A percentile compares a stretch with the other conserved stretches of the same genome.
phyloP scores from a whole-genome alignment of 345 rosid species.

The Hypericum androsaemum region DNA sequence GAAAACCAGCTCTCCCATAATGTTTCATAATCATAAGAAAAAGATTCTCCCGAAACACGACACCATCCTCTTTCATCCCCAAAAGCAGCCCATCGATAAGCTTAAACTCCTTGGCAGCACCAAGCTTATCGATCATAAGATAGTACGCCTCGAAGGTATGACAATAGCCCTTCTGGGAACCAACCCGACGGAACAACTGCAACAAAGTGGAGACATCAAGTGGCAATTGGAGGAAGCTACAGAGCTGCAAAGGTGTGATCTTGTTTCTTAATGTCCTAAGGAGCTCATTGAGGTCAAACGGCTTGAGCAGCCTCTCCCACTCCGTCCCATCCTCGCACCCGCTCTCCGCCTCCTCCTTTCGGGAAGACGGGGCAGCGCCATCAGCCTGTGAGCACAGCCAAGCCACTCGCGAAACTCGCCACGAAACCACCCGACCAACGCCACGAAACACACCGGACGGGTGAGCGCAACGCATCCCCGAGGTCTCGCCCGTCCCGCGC shows the following conservation, averaged over 20 bases:
- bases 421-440: no score
- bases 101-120: conserved; percentile 48
- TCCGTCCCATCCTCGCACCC: conserved; percentile 37
- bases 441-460: no score
- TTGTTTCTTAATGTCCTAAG: conserved; percentile 26
- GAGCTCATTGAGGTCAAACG: conserved; percentile 61
- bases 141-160: conserved; percentile 57
- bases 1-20: conserved; percentile 50
- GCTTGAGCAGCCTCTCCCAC: conserved; percentile 80
- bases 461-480: no score
- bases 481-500: no score
- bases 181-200: conserved; percentile 29
- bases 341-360: conserved; percentile 1
- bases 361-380: no score
- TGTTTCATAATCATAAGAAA: conserved; percentile 67
- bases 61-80: conserved; percentile 73
- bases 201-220: conserved; percentile 27
- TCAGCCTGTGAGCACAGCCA: no score
- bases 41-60: conserved; percentile 53
- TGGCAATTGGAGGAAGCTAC: conserved; percentile 46
- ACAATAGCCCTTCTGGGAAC: conserved; percentile 53
- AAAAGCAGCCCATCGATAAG: conserved; percentile 46
- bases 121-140: conserved; percentile 61
- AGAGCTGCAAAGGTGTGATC: conserved; percentile 2
- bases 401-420: no score